A percentile compares a stretch with the other conserved stretches of the same genome.
These are phyloP conservation scores for Bipolaris sorokiniana DNA, from an alignment of 2,329 filamentous ascomycete genomes.

Conservation along the genomic window DNA sequence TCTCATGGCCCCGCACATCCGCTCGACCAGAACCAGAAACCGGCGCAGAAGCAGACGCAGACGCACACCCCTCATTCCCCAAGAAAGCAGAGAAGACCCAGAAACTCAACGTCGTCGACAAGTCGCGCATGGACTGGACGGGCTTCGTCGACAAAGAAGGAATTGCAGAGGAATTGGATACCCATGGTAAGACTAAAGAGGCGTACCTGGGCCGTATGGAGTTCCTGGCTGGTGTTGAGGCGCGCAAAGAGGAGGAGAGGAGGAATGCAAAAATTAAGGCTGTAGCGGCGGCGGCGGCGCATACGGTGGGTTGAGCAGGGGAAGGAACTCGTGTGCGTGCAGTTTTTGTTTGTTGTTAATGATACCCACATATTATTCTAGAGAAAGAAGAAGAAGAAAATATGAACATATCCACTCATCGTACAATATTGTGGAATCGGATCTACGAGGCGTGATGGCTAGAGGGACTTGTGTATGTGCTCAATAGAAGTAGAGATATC, in stretches of 20 bases:
- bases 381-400: background rate
- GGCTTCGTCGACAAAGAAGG: constrained; percentile 67
- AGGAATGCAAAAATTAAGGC: constrained; percentile 53
- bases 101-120: constrained; percentile 71
- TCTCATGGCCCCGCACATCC: constrained; percentile 47
- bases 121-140: constrained; percentile 69
- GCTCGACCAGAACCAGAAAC: constrained; percentile 18
- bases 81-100: constrained; percentile 53
- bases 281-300: constrained; percentile 23
- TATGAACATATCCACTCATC: background rate
- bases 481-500: background rate
- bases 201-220: constrained; percentile 67
- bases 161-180: constrained; percentile 66
- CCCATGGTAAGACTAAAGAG: constrained; percentile 66
- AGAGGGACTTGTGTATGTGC: background rate
- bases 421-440: background rate
- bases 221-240: constrained; percentile 65
- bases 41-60: constrained; percentile 22
- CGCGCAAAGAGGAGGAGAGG: constrained; percentile 62
- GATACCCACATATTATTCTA: constrained; percentile 15
- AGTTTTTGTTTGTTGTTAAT: background rate
- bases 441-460: background rate
- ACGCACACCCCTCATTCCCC: background rate
- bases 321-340: background rate
- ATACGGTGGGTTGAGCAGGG: constrained; percentile 3